phyloP scores from a whole-genome alignment of 805 yeast species.

The Yarrowia sp. region DNA sequence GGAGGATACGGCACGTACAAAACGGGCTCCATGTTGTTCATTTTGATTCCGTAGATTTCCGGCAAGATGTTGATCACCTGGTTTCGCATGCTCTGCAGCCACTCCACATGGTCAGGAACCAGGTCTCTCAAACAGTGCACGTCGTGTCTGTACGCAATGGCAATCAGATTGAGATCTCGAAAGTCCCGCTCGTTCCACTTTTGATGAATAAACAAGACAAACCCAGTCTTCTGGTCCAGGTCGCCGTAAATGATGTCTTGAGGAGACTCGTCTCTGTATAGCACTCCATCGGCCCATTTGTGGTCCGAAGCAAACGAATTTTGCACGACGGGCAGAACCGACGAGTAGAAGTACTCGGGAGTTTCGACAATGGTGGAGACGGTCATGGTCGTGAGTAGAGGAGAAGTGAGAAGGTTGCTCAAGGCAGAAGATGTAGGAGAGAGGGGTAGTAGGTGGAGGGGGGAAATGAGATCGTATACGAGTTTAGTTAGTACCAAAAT shows the following conservation, averaged over 20 bases:
- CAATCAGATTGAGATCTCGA: not conserved
- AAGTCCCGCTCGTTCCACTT: slow-evolving; percentile 15
- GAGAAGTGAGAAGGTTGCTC: not conserved
- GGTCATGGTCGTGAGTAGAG: slow-evolving; percentile 16
- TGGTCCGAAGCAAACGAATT: not conserved
- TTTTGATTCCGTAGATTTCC: slow-evolving; percentile 17
- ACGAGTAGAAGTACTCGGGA: slow-evolving; percentile 2
- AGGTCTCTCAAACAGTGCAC: slow-evolving; percentile 2
- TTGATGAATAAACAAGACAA: slow-evolving; percentile 13
- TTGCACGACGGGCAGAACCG: slow-evolving; percentile 1
- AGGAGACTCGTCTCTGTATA: slow-evolving; percentile 19
- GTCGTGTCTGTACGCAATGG: slow-evolving; percentile 22
- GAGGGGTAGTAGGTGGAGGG: not conserved
- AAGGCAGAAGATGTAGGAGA: not conserved
- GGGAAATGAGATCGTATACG: not conserved
- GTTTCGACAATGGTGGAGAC: not conserved
- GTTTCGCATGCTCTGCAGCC: slow-evolving; percentile 13
- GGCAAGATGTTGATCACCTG: slow-evolving; percentile 22
- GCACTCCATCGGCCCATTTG: slow-evolving; percentile 20
- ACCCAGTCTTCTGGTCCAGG: slow-evolving; percentile 22
- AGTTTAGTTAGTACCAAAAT: not conserved
- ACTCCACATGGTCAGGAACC: slow-evolving; percentile 12
- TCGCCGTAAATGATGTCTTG: slow-evolving; percentile 23
- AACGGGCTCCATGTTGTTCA: slow-evolving; percentile 1
- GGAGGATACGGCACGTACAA: slow-evolving; percentile 16